Evolutionary conservation across 768 basidiomycete genomes (phyloP), one percentile per base, ranked within the genome.

Genomic region (Termitomyces sp.): DNA sequence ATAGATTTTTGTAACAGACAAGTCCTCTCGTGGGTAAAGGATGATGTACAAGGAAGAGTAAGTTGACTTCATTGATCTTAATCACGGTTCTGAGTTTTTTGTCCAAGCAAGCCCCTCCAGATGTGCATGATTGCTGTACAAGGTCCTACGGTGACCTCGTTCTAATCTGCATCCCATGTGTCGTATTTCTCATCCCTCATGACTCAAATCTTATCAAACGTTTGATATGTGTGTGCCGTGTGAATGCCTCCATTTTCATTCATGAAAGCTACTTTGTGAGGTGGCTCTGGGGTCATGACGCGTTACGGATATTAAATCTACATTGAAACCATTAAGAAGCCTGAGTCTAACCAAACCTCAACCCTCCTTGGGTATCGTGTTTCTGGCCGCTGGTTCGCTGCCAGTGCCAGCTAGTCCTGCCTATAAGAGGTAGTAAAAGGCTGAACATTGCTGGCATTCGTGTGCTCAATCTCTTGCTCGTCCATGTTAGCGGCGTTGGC

Each of bases 71-170:
- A 52, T 27, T 54, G 8, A 46, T 49, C 30, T 46, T 20, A 18
- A 8, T 54, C 34, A 45, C 33, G 31, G 7, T 12, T 30, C 39
- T n/a, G 39, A 41, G 39, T 41, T 4, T 33, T n/a, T 51, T 54
- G 45, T 45, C 44, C 30, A 60, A 42, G 56, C 53, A 56, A 60
- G 54, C 55, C 54, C 31, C 57, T 46, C 42, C 33, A 22, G 49
- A 2, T 50, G 36, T 37, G 36, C 30, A 41, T 16, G 33, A 11
- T 31, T 34, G 45, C 30, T 52, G n/a, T n/a, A 55, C 36, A 16
- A 8, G 27, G 39, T 7, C 11, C 24, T 37, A 24, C 34, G 16
- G 36, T 53, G 33, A 58, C 54, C 54, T 50, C 27, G 33, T 55
- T 30, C 42, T 42, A 27, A 47, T 22, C n/a, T 27, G 34, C 5